A percentile compares a stretch with the other conserved stretches of the same genome.
Evolutionary conservation across 768 basidiomycete species (phyloP).

Genomic region (Termitomyces sp.): DNA sequence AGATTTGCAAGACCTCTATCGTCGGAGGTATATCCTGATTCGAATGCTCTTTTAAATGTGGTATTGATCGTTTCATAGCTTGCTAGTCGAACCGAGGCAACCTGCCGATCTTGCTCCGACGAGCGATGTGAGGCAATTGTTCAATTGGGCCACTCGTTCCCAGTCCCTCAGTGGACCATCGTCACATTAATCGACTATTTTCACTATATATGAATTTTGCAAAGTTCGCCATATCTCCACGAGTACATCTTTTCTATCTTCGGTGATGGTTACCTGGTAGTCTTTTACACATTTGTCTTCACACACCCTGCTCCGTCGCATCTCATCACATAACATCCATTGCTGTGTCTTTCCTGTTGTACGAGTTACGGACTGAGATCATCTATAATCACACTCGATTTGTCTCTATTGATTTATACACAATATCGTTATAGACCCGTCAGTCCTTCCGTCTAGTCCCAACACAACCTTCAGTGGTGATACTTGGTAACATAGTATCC

Average conservation of each 20-base stretch:
- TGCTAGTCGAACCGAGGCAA: slow-evolving; percentile 81
- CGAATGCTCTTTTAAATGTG: slow-evolving; percentile 22
- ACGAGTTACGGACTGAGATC: slow-evolving; percentile 9
- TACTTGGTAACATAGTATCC: slow-evolving; percentile 50
- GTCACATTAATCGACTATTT: slow-evolving; percentile 43
- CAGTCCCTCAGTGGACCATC: slow-evolving; percentile 26
- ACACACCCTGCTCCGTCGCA: slow-evolving; percentile 10
- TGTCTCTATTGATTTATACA: neutral
- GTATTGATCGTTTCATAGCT: slow-evolving; percentile 32
- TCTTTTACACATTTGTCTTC: slow-evolving; percentile 9
- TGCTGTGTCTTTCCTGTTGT: slow-evolving; percentile 16
- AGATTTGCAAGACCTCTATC: slow-evolving; percentile 82
- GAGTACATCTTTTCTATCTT: slow-evolving; percentile 13
- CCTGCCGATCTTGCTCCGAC: slow-evolving; percentile 62
- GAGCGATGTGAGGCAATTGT: slow-evolving; percentile 72
- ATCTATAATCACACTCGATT: slow-evolving; percentile 13
- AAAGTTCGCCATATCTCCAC: slow-evolving; percentile 11
- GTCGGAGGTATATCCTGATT: slow-evolving; percentile 66
- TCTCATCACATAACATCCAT: slow-evolving; percentile 12
- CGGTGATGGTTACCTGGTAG: slow-evolving; percentile 14
- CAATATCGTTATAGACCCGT: neutral
- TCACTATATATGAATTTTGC: slow-evolving; percentile 18
- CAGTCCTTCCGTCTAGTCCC: slow-evolving; percentile 2
- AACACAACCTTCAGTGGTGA: slow-evolving; percentile 14
- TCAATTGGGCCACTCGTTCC: slow-evolving; percentile 72